Conservation (phyloP, 805 yeast species). For the Cyberlindnera japonica region DNA sequence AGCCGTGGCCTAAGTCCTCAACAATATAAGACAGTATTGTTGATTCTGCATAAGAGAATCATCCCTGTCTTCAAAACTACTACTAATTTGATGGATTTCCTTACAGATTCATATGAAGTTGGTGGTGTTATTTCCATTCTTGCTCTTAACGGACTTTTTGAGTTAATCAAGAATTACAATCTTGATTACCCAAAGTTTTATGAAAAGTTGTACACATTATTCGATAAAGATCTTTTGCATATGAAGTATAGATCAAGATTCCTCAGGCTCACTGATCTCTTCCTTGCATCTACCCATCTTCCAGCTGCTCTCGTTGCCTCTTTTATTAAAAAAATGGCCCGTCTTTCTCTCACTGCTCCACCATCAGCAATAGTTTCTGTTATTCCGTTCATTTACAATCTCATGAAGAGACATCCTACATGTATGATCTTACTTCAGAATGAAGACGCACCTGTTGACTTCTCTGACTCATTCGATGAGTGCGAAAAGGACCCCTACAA, state of each 20-base stretch:
- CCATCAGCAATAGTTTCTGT: conserved; percentile 86
- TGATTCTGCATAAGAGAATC: conserved; percentile 75
- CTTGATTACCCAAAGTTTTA: conserved; percentile 92
- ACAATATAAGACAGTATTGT: conserved; percentile 68
- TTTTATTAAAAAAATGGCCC: conserved; percentile 76
- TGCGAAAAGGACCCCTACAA: conserved; percentile 68
- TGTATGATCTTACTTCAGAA: conserved; percentile 86
- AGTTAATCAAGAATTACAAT: conserved; percentile 74
- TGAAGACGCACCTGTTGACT: conserved; percentile 28
- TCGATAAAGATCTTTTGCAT: conserved; percentile 73
- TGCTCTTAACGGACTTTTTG: conserved; percentile 84
- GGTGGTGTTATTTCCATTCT: conserved; percentile 65
- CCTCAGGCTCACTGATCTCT: conserved; percentile 79
- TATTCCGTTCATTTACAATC: conserved; percentile 88
- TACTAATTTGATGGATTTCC: conserved; percentile 84
- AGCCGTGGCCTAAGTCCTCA: conserved; percentile 39
- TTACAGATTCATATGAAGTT: conserved; percentile 76
- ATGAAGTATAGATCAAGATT: conserved; percentile 82
- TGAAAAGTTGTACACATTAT: conserved; percentile 71
- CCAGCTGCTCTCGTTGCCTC: conserved; percentile 84
- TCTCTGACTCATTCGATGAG: conserved; percentile 63
- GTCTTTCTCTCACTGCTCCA: conserved; percentile 71
- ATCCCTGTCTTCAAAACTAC: conserved; percentile 81
- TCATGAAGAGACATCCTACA: conserved; percentile 86
- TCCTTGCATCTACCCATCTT: conserved; percentile 81